Percentiles rank a stretch among this genome's conserved stretches.
phyloP scores from a whole-genome alignment of 805 yeast genomes.

The Debaryomyces maramus region DNA sequence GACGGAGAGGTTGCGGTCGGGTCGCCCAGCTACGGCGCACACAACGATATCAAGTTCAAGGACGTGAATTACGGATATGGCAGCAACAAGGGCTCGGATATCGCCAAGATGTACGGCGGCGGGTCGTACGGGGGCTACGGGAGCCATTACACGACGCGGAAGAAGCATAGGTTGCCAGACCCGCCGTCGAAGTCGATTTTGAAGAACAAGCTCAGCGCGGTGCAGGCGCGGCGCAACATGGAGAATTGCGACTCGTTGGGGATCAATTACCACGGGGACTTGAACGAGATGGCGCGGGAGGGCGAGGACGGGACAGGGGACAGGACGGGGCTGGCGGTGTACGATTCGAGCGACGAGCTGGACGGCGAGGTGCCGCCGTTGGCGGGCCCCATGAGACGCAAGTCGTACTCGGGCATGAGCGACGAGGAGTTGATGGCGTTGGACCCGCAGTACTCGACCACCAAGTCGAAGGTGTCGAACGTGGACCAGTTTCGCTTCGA shows the following conservation, averaged over 20 bases:
- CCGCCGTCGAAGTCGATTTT: slow-evolving; percentile 41
- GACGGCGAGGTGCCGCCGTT: slow-evolving; percentile 1
- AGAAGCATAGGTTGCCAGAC: slow-evolving; percentile 18
- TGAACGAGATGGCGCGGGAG: neutral
- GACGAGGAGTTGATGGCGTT: slow-evolving; percentile 54
- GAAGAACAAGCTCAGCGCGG: slow-evolving; percentile 34
- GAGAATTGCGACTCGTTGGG: slow-evolving; percentile 8
- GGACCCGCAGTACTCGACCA: slow-evolving; percentile 49
- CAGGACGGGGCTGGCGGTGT: neutral
- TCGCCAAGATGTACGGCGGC: slow-evolving; percentile 13
- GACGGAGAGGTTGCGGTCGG: slow-evolving; percentile 8
- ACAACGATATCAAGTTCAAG: slow-evolving; percentile 1
- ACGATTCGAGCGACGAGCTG: slow-evolving; percentile 5
- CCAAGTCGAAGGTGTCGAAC: slow-evolving; percentile 38
- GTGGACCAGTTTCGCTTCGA: slow-evolving; percentile 48
- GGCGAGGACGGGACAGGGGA: neutral
- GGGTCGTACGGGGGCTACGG: too few species aligned
- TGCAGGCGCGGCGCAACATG: slow-evolving; percentile 19
- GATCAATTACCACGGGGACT: slow-evolving; percentile 18
- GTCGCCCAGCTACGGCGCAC: neutral
- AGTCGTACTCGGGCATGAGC: slow-evolving; percentile 52
- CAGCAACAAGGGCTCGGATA: slow-evolving; percentile 10
- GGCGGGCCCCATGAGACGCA: slow-evolving; percentile 26
- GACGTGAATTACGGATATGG: slow-evolving; percentile 24
- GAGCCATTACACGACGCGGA: slow-evolving; percentile 4